Evolutionary conservation across 495 filamentous ascomycete genomes (phyloP).

Genomic region (Cercophora samala): DNA sequence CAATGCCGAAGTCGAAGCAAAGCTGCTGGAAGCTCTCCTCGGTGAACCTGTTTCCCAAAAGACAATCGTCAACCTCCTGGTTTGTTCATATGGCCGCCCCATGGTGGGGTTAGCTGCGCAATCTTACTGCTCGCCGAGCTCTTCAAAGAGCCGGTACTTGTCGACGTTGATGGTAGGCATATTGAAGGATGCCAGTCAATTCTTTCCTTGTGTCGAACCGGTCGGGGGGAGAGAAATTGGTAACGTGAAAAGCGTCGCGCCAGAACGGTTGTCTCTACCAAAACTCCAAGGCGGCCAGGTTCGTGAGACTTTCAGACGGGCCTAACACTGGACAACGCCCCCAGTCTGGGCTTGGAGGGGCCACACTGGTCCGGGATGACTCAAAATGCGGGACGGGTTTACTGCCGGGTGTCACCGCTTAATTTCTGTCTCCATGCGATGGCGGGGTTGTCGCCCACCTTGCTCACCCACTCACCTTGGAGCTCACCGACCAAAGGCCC

Average conservation of each 20-base stretch:
- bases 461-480: neutral
- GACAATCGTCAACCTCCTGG: conserved; percentile 6
- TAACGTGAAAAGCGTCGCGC: conserved; percentile 8
- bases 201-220: neutral
- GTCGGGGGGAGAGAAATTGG: conserved; percentile 12
- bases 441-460: neutral
- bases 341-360: conserved; percentile 14
- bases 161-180: conserved; percentile 95
- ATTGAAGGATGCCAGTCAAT: conserved; percentile 7
- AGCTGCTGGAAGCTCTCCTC: conserved; percentile 92
- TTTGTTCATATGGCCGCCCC: too few species aligned
- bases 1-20: conserved; percentile 98
- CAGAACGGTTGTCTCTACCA: conserved; percentile 4
- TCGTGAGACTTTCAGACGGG: conserved; percentile 22
- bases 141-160: conserved; percentile 92
- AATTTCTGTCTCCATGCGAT: neutral
- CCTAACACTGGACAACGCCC: conserved; percentile 6
- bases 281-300: conserved; percentile 8
- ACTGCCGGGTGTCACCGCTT: conserved; percentile 26
- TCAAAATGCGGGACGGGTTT: conserved; percentile 34
- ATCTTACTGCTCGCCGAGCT: conserved; percentile 78
- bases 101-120: conserved; percentile 28
- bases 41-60: conserved; percentile 60
- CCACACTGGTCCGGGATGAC: conserved; percentile 25
- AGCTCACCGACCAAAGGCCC: too few species aligned